Conservation (phyloP, 1,139 yeast genomes). For the Sugiyamaella sp. region DNA sequence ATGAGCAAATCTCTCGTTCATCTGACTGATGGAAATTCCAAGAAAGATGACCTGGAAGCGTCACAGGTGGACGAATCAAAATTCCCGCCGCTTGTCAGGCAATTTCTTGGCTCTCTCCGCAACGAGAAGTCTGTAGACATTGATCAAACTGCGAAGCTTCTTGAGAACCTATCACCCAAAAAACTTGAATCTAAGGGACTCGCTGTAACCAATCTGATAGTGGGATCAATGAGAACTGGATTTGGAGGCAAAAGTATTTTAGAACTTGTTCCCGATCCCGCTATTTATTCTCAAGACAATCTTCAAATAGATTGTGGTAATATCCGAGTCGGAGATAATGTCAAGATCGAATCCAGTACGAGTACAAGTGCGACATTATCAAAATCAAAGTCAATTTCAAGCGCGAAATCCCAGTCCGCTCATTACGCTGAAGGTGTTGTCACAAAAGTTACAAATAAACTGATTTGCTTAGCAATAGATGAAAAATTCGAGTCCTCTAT, state of each 20-base stretch:
- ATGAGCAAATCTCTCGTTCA: too few relatives aligned
- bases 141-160: slow-evolving; percentile 37
- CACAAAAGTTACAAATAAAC: slow-evolving; percentile 50
- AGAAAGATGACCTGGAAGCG: not conserved
- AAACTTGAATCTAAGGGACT: slow-evolving; percentile 68
- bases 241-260: slow-evolving; percentile 75
- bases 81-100: slow-evolving; percentile 7
- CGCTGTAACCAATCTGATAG: slow-evolving; percentile 67
- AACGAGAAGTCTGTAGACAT: slow-evolving; percentile 38
- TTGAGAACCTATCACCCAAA: slow-evolving; percentile 56
- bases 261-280: slow-evolving; percentile 67
- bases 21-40: not conserved
- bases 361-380: slow-evolving; percentile 34
- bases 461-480: slow-evolving; percentile 63
- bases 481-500: slow-evolving; percentile 49
- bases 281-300: slow-evolving; percentile 46
- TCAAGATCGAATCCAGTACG: slow-evolving; percentile 36
- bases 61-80: not conserved
- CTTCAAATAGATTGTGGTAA: slow-evolving; percentile 58
- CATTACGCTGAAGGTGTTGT: slow-evolving; percentile 61
- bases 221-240: slow-evolving; percentile 70
- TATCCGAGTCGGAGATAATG: slow-evolving; percentile 76
- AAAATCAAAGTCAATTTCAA: slow-evolving; percentile 27
- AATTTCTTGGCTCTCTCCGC: slow-evolving; percentile 27
- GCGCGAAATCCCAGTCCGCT: slow-evolving; percentile 27